phyloP scores from a whole-genome alignment of 345 rosid species.

The Laguncularia racemosa region DNA sequence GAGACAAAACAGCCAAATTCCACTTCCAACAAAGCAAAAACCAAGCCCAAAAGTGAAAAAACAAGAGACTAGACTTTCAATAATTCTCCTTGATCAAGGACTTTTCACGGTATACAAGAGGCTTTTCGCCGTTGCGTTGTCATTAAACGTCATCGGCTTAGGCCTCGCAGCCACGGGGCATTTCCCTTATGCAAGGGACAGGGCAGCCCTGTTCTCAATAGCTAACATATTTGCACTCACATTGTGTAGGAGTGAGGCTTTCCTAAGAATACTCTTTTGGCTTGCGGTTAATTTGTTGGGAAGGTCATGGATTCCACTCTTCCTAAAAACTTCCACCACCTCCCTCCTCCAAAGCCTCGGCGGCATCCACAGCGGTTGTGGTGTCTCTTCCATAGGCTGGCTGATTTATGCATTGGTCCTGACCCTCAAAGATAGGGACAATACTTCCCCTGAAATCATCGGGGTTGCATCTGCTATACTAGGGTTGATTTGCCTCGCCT shows the following conservation, averaged over 20 bases:
- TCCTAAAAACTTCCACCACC: constrained; percentile 50
- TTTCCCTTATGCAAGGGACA: constrained; percentile 58
- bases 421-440: constrained; percentile 43
- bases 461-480: constrained; percentile 51
- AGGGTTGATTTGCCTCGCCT: constrained; percentile 49
- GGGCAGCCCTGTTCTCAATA: constrained; percentile 58
- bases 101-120: constrained; percentile 70
- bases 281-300: constrained; percentile 49
- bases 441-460: constrained; percentile 49
- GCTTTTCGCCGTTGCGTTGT: constrained; percentile 40
- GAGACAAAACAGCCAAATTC: constrained; percentile 10
- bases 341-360: constrained; percentile 72
- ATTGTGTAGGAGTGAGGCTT: constrained; percentile 74
- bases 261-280: constrained; percentile 54
- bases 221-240: constrained; percentile 60
- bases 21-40: constrained; percentile 28
- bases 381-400: constrained; percentile 67
- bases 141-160: constrained; percentile 38
- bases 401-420: constrained; percentile 52
- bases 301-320: constrained; percentile 45
- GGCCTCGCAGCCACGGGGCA: constrained; percentile 53
- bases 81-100: constrained; percentile 81
- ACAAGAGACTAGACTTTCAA: constrained; percentile 45
- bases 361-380: constrained; percentile 78
- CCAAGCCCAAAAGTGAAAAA: constrained; percentile 29